Evolutionary conservation across 352 stramenopile species (phyloP), one percentile per base, ranked within the genome.

Genomic region (Globisporangium nunn): DNA sequence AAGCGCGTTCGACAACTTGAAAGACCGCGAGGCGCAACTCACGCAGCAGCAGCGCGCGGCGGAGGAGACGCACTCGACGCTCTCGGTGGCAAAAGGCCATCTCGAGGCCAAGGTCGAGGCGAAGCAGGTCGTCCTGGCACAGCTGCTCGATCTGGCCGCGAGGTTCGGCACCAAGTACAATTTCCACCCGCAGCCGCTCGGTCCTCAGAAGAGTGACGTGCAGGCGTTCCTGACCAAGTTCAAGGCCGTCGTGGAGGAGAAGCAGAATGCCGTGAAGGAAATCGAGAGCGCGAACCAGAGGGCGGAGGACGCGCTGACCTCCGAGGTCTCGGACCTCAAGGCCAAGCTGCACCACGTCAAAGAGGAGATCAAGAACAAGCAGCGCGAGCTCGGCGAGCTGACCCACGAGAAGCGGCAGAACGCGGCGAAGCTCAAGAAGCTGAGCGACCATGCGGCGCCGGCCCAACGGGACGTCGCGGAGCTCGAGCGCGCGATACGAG

Each of bases 91-190:
- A 0, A 81, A 81, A 65, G 75, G 74, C 8, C 66, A 64, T 7
- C 57, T 88, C 4, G 78, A 90, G 62, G 74, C 70, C 15, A 75
- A 74, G 11, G 78, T 91, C 44, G 59, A 77, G 39, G 61, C 45
- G 1, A 73, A 81, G 37, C 71, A 87, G 51, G 56, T 61, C 6
- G 47, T 59, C 28, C 54, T 80, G 2, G 65, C 59, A 5, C 66
- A 84, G 12, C 28, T 91, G 2, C 63, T 93, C 39, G 57, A 78
- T 41, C 62, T 72, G 35, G 77, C 68, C 0, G 62, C 58, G 0
- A 66, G 67, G 28, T 63, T 82, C 10, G 72, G 81, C 3, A 72
- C 67, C 8, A 85, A 84, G 53, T 88, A 92, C 57, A 59, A 70
- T 14, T 84, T 92, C 47, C 68, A 84, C 33, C 50, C 71, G 11